A percentile compares a stretch with the other conserved stretches of the same genome.
Evolutionary conservation across 73 alveolate genomes (phyloP).

Genomic region (Diophrys appendiculata): DNA sequence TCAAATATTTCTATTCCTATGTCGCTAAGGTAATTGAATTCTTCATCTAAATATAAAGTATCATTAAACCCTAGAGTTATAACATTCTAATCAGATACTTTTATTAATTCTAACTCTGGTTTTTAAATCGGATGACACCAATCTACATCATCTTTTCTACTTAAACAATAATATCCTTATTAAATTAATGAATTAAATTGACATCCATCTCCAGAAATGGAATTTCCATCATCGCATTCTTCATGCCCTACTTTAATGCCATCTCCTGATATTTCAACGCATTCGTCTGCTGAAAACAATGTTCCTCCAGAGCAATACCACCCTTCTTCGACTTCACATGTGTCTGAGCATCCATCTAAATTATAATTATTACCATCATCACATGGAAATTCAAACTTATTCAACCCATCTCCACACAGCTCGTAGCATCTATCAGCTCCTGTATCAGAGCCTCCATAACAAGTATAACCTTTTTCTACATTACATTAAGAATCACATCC

Average conservation of each 20-base stretch:
- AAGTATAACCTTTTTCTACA: slow-evolving; percentile 5
- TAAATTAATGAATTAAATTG: not conserved
- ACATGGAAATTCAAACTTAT: slow-evolving; percentile 1
- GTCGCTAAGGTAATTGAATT: no score
- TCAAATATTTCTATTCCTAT: no score
- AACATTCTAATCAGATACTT: not conserved
- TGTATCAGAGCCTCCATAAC: not conserved
- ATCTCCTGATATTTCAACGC: slow-evolving; percentile 10
- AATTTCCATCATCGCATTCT: slow-evolving; percentile 14
- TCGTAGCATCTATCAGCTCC: not conserved
- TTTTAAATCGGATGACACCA: not conserved
- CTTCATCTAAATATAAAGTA: no score
- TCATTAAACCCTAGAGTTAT: not conserved
- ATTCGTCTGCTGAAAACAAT: not conserved
- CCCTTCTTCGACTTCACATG: not conserved
- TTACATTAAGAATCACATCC: slow-evolving; percentile 10
- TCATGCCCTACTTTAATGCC: not conserved
- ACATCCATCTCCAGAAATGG: slow-evolving; percentile 13
- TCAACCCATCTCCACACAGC: slow-evolving; percentile 8
- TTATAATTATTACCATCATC: slow-evolving; percentile 22
- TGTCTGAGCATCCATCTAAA: not conserved
- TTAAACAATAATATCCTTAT: not conserved
- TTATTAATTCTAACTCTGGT: not conserved
- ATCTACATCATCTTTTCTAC: not conserved
- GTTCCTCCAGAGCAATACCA: slow-evolving; percentile 29